These are phyloP conservation scores for Sclerotinia minor DNA, from an alignment of 2,329 filamentous ascomycete genomes.

Conservation along the genomic window DNA sequence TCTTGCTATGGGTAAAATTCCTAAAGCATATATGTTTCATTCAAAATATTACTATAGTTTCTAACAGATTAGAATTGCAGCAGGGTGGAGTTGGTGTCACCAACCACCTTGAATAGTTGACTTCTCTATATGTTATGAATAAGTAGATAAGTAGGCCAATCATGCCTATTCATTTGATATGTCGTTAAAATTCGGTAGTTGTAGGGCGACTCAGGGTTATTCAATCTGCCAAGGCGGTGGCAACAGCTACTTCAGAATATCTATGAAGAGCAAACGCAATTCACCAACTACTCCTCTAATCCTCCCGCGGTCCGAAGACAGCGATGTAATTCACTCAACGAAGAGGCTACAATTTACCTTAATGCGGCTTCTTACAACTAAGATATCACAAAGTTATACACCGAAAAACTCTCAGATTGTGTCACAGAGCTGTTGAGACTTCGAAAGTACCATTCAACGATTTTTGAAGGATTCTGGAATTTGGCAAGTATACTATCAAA, in stretches of 20 bases:
- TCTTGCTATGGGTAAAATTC: no score
- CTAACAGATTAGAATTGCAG: no score
- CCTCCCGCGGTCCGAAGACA: no score
- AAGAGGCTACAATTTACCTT: not conserved
- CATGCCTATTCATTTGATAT: not conserved
- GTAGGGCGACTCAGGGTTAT: not conserved
- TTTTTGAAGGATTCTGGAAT: no score
- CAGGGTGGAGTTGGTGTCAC: no score
- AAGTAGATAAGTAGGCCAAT: no score
- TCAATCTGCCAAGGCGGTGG: not conserved
- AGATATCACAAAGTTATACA: no score
- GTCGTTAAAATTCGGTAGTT: not conserved
- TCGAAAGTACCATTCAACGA: not conserved
- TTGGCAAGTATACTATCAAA: not conserved
- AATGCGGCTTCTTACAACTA: not conserved
- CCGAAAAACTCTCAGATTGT: not conserved
- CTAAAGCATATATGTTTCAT: no score
- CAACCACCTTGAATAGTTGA: no score
- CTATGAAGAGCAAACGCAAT: not conserved
- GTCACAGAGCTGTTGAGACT: not conserved
- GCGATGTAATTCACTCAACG: not conserved
- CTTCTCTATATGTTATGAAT: no score
- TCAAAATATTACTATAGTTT: no score
- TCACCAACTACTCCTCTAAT: not conserved
- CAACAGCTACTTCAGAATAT: not conserved